Conservation (phyloP, 2,329 filamentous ascomycete genomes). For the Colletotrichum godetiae region DNA sequence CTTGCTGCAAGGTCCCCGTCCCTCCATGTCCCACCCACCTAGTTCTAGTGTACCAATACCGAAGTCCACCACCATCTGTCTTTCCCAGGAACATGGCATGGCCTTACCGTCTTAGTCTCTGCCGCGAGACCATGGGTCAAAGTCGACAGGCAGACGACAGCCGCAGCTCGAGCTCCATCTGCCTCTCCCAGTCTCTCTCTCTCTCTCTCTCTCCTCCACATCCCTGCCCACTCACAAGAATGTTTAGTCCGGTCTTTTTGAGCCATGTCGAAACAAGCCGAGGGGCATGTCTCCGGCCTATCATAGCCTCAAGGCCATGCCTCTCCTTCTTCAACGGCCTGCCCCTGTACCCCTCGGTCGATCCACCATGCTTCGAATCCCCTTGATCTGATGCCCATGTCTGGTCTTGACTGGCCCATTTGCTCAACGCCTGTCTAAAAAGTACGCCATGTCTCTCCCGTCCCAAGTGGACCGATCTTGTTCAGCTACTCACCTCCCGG, state of each 20-base stretch:
- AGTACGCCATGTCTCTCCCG: constrained; percentile 36
- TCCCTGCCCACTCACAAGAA: constrained; percentile 42
- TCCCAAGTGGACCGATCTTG: constrained; percentile 36
- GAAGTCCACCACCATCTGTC: not conserved
- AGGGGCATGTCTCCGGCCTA: constrained; percentile 41
- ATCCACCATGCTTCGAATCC: constrained; percentile 54
- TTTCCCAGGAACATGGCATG: constrained; percentile 10
- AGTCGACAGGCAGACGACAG: constrained; percentile 6
- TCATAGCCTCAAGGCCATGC: constrained; percentile 39
- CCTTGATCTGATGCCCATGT: constrained; percentile 46
- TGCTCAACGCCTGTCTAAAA: constrained; percentile 41
- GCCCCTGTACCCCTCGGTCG: constrained; percentile 44
- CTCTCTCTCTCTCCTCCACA: constrained; percentile 6
- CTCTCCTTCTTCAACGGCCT: constrained; percentile 35
- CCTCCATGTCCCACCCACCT: constrained; percentile 14
- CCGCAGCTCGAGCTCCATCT: not conserved
- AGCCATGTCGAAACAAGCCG: constrained; percentile 37
- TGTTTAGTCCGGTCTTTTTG: constrained; percentile 36
- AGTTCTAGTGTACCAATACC: too few relatives aligned
- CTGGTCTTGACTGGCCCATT: constrained; percentile 47
- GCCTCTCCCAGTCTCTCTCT: too few relatives aligned
- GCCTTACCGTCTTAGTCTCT: constrained; percentile 18
- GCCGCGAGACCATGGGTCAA: constrained; percentile 7
- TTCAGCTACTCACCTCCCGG: constrained; percentile 30
- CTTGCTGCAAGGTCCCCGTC: constrained; percentile 35